Base-by-base conservation (phyloP, 2,329 filamentous ascomycete species). In the Diaporthe citriasiana region DNA sequence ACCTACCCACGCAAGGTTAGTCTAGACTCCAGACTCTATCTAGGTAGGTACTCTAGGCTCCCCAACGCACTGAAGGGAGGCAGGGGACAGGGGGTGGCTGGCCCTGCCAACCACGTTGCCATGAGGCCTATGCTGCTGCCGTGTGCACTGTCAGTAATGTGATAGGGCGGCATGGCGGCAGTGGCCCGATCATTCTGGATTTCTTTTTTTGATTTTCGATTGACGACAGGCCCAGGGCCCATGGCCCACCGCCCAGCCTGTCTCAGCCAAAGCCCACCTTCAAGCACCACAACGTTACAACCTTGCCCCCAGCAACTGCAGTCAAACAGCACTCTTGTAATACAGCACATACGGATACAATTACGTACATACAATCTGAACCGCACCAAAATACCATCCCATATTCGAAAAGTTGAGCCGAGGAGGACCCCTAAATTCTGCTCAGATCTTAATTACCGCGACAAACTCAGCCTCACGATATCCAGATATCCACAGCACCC, bases 401-500 rank as follows among this genome's bases (percentile, higher is more conserved):
- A 27, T 1, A 42, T 42, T 30, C 35, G 35, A 60, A 42, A 27
- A 60, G n/a, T 27, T 13, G 27, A 63, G 40, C 57, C 57, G 59
- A 63, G 40, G 55, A 57, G 57, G 63, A 68, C 63, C 63, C 63
- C 33, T 53, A 68, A 40, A 53, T 17, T 68, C 45, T 38, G 38
- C 33, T 17, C 47, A 68, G 63, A 68, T 68, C 63, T 68, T 68
- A 40, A 68, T 68, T 70, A 47, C 56, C 56, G 57, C 53, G 12
- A 42, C 38, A 45, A 22, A 45, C 42, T 71, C 70, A 71, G 70
- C 70, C 70, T 71, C 70, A 59, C n/a, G 56, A 55, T 63, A 55
- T 71, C 47, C 53, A 22, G 22, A 38, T 33, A 40, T 22, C 66
- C 50, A 63, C 69, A 40, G n/a, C 38, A 25, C 45, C 42, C 40